Evolutionary conservation across 192 early-diverging fungal genomes (phyloP), one percentile per base, ranked within the genome.

Genomic region (Jimgerdemannia flammicorona): DNA sequence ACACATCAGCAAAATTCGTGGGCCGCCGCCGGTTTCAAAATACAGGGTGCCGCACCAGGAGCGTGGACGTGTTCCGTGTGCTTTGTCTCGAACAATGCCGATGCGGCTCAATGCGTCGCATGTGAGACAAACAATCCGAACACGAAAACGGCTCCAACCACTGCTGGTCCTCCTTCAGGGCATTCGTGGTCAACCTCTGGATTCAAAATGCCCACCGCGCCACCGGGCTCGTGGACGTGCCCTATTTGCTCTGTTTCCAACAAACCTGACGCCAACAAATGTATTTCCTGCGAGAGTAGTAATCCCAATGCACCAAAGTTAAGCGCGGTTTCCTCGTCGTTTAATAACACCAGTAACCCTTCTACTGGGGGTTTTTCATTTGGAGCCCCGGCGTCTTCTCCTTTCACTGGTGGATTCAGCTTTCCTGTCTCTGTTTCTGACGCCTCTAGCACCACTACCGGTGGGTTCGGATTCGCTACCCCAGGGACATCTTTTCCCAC

Each of bases 261-360:
- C 19, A 14, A 14, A 18, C 64, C 64, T 18, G 14, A 65, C 14
- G 64, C 64, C 14, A 18, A 14, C 14, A 65, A 65, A 19, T 65
- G 64, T 19, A 19, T 65, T 14, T 65, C 64, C 1, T 65, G 64
- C 64, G 64, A 65, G 19, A 65, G 65, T 40, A 43, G 43, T 18
- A 69, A 42, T 59, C 66, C 66, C 14, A 42, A 72, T 68, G 64
- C 76, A 11, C 73, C 72, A 64, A 44, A 54, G 10, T 75, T 43
- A 43, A 67, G 11, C 67, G 40, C 74, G n/a, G 67, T 41, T 9
- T 43, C 19, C 44, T 17, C 42, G 41, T 19, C 67, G 2, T 40
- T 44, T 41, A 66, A 69, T 19, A 41, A 20, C 39, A 64, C 70
- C 17, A 2, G 54, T 4, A 8, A 54, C 40, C 7, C 75, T 44